phyloP scores from a whole-genome alignment of 2,329 filamentous ascomycete genomes.

The Fusarium haematococcum region DNA sequence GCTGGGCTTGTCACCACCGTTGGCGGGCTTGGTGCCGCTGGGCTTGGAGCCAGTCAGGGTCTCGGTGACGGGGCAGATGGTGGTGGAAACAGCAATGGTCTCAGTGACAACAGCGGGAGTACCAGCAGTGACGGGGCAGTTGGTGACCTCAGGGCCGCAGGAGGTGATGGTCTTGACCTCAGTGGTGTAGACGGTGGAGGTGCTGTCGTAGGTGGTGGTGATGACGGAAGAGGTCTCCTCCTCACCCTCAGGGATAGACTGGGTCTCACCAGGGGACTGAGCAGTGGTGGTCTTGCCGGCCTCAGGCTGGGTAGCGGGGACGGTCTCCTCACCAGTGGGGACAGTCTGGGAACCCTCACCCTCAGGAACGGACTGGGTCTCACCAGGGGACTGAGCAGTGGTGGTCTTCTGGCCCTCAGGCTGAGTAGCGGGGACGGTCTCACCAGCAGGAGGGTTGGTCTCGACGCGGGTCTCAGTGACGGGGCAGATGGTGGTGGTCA shows the following conservation, averaged over 20 bases:
- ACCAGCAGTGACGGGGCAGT: constrained; percentile 58
- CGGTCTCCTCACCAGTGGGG: background rate
- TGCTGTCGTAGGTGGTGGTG: constrained; percentile 48
- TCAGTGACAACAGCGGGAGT: constrained; percentile 31
- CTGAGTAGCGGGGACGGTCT: constrained; percentile 32
- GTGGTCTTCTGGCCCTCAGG: too few relatives aligned
- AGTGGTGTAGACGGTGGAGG: constrained; percentile 49
- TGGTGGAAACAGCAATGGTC: constrained; percentile 34
- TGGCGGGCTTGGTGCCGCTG: constrained; percentile 8
- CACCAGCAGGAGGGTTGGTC: constrained; percentile 17
- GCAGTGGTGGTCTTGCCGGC: constrained; percentile 31
- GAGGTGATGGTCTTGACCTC: constrained; percentile 47
- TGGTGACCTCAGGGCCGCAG: constrained; percentile 52
- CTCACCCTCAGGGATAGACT: constrained; percentile 35
- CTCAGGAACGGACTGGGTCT: constrained; percentile 40
- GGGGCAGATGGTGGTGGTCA: constrained; percentile 72
- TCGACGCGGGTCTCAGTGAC: constrained; percentile 62
- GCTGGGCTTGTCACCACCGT: constrained; percentile 16
- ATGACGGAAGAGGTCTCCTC: constrained; percentile 17
- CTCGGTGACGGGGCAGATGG: constrained; percentile 12
- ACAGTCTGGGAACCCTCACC: background rate
- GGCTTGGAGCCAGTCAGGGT: constrained; percentile 1
- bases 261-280: constrained; percentile 37
- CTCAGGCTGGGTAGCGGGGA: constrained; percentile 11
- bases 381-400: constrained; percentile 23